Conservation (phyloP, 345 rosid species). For the Eutrema japonicum region DNA sequence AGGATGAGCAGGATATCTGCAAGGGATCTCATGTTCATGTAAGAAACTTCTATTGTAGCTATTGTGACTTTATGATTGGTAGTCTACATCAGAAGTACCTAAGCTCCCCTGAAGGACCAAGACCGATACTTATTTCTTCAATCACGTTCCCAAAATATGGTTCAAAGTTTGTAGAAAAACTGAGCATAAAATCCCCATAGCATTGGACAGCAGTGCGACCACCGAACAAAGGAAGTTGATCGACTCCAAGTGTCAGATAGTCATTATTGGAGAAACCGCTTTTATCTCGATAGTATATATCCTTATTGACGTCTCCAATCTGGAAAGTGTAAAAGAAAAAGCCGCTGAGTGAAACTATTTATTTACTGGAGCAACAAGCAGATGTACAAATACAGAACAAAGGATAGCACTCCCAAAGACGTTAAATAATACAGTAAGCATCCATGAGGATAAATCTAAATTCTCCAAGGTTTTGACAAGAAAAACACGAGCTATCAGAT, state of each 20-base stretch:
- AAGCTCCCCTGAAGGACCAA: slow-evolving; percentile 74
- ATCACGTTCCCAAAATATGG: slow-evolving; percentile 56
- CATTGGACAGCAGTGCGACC: slow-evolving; percentile 74
- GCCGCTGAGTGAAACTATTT: slow-evolving; percentile 13
- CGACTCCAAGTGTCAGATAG: slow-evolving; percentile 76
- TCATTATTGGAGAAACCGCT: slow-evolving; percentile 61
- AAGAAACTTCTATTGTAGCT: slow-evolving; percentile 29
- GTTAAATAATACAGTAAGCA: slow-evolving; percentile 8
- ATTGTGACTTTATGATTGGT: slow-evolving; percentile 18
- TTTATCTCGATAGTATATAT: slow-evolving; percentile 63
- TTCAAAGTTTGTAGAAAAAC: slow-evolving; percentile 58
- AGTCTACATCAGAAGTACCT: slow-evolving; percentile 50
- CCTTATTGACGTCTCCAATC: slow-evolving; percentile 65
- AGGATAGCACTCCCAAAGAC: slow-evolving; percentile 13
- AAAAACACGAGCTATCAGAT: neutral
- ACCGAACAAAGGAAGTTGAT: slow-evolving; percentile 58
- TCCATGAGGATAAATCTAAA: slow-evolving; percentile 7
- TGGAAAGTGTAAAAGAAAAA: slow-evolving; percentile 35
- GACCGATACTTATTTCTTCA: slow-evolving; percentile 73
- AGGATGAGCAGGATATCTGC: slow-evolving; percentile 76
- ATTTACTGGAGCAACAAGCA: slow-evolving; percentile 18
- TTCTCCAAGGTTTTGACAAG: neutral
- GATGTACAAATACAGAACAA: neutral
- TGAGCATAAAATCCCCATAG: slow-evolving; percentile 65
- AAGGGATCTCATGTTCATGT: slow-evolving; percentile 29